Conservation (phyloP, 495 filamentous ascomycete species). For the Pseudevernia furfuracea region DNA sequence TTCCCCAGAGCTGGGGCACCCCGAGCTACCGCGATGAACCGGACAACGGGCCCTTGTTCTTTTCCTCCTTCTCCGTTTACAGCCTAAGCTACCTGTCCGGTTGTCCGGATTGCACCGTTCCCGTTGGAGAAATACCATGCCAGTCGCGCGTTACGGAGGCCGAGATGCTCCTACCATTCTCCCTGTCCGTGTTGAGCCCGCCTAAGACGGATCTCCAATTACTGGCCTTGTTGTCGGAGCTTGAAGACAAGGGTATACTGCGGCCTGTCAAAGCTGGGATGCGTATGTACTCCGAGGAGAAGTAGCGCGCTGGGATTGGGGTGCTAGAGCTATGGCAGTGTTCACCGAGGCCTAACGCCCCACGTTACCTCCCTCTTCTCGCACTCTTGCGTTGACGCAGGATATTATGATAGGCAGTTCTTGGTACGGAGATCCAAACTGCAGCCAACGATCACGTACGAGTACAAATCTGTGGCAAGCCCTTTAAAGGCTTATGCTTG, state of each 20-base stretch:
- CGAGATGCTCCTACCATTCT: conserved; percentile 38
- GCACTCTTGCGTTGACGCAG: too few species aligned
- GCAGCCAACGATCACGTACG: too few species aligned
- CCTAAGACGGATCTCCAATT: conserved; percentile 10
- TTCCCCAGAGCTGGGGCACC: conserved; percentile 23
- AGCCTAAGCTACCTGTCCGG: conserved; percentile 25
- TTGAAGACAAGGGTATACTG: conserved; percentile 13
- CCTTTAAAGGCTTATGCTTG: too few species aligned
- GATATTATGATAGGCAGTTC: too few species aligned
- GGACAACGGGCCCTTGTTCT: conserved; percentile 17
- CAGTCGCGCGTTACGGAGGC: conserved; percentile 33
- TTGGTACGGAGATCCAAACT: too few species aligned
- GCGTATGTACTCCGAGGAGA: conserved; percentile 6
- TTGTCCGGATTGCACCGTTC: conserved; percentile 25
- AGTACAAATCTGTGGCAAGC: too few species aligned
- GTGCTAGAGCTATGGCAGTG: neutral
- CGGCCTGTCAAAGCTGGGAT: conserved; percentile 1
- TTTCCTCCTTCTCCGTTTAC: conserved; percentile 22
- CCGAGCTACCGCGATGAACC: conserved; percentile 23
- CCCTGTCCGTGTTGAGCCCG: conserved; percentile 15
- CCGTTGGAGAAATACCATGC: conserved; percentile 33
- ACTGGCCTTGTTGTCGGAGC: conserved; percentile 12
- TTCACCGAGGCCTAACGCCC: too few species aligned
- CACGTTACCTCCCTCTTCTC: too few species aligned
- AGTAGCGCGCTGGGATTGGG: neutral